phyloP scores from a whole-genome alignment of 495 filamentous ascomycete genomes.

The Penicillium coprophilum region DNA sequence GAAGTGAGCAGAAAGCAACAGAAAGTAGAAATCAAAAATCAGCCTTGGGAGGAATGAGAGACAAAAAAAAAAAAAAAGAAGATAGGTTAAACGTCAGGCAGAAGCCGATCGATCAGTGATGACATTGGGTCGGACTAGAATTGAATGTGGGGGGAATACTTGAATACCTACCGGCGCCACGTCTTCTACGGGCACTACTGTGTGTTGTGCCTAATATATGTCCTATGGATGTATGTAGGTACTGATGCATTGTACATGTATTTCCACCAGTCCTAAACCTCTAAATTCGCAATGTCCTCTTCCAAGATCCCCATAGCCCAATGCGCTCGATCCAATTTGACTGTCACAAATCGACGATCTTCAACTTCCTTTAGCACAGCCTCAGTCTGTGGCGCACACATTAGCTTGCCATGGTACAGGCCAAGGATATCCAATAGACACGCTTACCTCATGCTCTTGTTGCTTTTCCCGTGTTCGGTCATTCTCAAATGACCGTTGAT shows the following conservation, averaged over 20 bases:
- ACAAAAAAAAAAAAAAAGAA: not conserved
- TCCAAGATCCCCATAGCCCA: slow-evolving; percentile 63
- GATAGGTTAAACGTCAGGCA: slow-evolving; percentile 15
- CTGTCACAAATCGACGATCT: slow-evolving; percentile 53
- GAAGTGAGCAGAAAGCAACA: slow-evolving; percentile 1
- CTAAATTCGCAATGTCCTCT: slow-evolving; percentile 52
- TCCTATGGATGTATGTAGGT: slow-evolving; percentile 1
- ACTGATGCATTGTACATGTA: not conserved
- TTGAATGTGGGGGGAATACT: slow-evolving; percentile 3
- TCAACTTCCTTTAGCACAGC: slow-evolving; percentile 34
- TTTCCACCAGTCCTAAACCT: slow-evolving; percentile 28
- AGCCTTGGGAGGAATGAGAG: slow-evolving; percentile 6
- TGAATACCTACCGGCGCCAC: slow-evolving; percentile 1
- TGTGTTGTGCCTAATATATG: not conserved
- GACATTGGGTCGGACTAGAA: slow-evolving; percentile 13
- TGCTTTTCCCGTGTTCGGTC: slow-evolving; percentile 14
- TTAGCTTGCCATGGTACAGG: slow-evolving; percentile 9
- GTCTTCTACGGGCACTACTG: not conserved
- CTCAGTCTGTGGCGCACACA: slow-evolving; percentile 9
- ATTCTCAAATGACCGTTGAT: slow-evolving; percentile 49
- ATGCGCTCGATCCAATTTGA: slow-evolving; percentile 43
- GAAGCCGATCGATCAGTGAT: slow-evolving; percentile 19
- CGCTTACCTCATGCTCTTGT: slow-evolving; percentile 19
- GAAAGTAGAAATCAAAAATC: slow-evolving; percentile 7
- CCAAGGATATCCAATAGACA: not conserved